These are phyloP conservation scores for Penicillium alfredii DNA, from an alignment of 495 filamentous ascomycete genomes.

Conservation along the genomic window DNA sequence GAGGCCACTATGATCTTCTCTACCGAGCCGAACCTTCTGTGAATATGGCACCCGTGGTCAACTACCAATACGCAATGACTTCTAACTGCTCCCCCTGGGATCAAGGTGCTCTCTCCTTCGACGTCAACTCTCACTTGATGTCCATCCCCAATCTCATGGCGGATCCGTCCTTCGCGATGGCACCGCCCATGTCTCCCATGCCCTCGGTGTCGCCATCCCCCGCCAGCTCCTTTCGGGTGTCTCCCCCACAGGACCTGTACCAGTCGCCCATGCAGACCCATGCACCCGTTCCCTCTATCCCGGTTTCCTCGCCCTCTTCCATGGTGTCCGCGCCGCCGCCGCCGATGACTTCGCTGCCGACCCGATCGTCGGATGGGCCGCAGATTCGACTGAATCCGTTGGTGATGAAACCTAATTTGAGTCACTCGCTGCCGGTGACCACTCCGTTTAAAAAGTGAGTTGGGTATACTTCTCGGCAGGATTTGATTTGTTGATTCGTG, in stretches of 20 bases:
- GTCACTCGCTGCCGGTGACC: slow-evolving; percentile 38
- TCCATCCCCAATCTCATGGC: slow-evolving; percentile 41
- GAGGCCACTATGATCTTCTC: slow-evolving; percentile 91
- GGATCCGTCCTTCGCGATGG: slow-evolving; percentile 34
- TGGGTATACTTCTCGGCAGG: neutral
- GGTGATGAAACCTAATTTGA: slow-evolving; percentile 43
- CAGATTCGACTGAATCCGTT: slow-evolving; percentile 45
- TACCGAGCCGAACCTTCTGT: slow-evolving; percentile 61
- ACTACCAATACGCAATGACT: slow-evolving; percentile 40
- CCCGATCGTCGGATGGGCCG: slow-evolving; percentile 35
- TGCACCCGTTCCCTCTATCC: slow-evolving; percentile 22
- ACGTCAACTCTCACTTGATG: slow-evolving; percentile 48
- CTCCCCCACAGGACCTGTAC: slow-evolving; percentile 37
- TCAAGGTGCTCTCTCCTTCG: slow-evolving; percentile 43
- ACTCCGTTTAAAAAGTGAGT: slow-evolving; percentile 43
- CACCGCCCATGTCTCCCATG: slow-evolving; percentile 29
- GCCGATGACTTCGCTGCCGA: slow-evolving; percentile 33
- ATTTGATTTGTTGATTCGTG: slow-evolving; percentile 42
- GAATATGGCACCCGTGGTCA: slow-evolving; percentile 43
- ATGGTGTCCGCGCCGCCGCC: slow-evolving; percentile 31
- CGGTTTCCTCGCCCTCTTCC: slow-evolving; percentile 29
- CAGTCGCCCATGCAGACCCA: slow-evolving; percentile 32
- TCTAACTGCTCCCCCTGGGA: slow-evolving; percentile 39
- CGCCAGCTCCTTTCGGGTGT: slow-evolving; percentile 41
- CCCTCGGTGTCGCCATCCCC: slow-evolving; percentile 43